Conservation (phyloP, 441 rosid genomes). For the Sinapis alba region DNA sequence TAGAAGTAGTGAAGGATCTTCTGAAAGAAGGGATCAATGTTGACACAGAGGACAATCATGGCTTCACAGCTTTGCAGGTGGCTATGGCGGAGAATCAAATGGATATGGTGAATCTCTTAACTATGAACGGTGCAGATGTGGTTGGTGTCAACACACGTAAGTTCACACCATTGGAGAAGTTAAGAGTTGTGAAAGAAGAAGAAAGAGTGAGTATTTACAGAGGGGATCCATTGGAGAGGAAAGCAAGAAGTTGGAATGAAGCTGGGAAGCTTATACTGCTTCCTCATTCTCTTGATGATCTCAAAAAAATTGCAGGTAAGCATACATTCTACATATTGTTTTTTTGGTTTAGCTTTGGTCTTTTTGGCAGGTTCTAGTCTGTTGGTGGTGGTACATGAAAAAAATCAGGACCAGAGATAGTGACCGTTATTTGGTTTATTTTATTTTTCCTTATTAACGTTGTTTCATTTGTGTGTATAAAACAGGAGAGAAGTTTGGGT, state of each 20-base stretch:
- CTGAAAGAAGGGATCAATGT: constrained; percentile 58
- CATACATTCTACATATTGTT: background rate
- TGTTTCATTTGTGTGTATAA: constrained; percentile 3
- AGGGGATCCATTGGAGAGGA: constrained; percentile 70
- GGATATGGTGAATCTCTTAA: constrained; percentile 64
- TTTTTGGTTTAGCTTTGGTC: background rate
- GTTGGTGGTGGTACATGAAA: background rate
- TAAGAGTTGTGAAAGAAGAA: constrained; percentile 15
- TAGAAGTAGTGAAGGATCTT: constrained; percentile 57
- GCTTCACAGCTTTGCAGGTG: constrained; percentile 61
- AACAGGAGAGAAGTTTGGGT: constrained; percentile 71
- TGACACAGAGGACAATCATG: constrained; percentile 61
- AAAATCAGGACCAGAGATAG: background rate
- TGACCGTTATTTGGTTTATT: background rate
- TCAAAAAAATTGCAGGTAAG: constrained; percentile 73
- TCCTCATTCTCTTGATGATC: constrained; percentile 70
- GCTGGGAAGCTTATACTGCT: constrained; percentile 67
- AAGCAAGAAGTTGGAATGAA: constrained; percentile 41
- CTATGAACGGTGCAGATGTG: constrained; percentile 71
- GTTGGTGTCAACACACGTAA: constrained; percentile 20
- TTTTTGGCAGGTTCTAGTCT: background rate
- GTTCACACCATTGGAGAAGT: constrained; percentile 30
- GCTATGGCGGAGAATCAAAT: constrained; percentile 58
- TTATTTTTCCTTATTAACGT: background rate
- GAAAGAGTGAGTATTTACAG: constrained; percentile 66